phyloP scores from a whole-genome alignment of 108 stramenopile genomes.

The Skeletonema potamos region DNA sequence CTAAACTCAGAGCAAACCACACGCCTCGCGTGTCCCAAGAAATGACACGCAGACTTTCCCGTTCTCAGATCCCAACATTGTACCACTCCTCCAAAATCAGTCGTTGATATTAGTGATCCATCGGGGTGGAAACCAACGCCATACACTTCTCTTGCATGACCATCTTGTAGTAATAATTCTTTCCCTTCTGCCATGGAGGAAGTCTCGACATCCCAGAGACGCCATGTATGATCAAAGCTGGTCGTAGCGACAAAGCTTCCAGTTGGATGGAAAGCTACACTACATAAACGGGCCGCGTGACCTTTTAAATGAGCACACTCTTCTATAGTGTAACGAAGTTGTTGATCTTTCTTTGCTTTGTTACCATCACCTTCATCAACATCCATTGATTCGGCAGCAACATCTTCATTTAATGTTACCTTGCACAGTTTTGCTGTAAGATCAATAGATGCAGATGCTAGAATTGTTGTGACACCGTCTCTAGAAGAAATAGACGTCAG shows the following conservation, averaged over 20 bases:
- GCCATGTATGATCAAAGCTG: constrained; percentile 97
- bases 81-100: constrained; percentile 91
- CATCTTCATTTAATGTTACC: constrained; percentile 39
- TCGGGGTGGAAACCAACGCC: constrained; percentile 95
- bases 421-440: constrained; percentile 81
- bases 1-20: constrained; percentile 82
- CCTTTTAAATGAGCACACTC: constrained; percentile 82
- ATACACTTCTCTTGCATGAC: constrained; percentile 90
- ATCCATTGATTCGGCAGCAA: constrained; percentile 31
- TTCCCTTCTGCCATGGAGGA: constrained; percentile 52
- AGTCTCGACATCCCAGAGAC: constrained; percentile 97
- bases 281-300: constrained; percentile 88
- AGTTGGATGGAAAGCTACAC: constrained; percentile 92
- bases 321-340: constrained; percentile 38
- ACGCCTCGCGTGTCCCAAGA: constrained; percentile 86
- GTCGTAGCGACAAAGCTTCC: constrained; percentile 90
- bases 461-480: constrained; percentile 30
- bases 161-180: constrained; percentile 94
- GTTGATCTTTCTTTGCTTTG: constrained; percentile 6
- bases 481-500: constrained; percentile 25
- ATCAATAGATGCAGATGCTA: constrained; percentile 84
- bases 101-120: constrained; percentile 91
- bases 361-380: constrained; percentile 37
- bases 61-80: constrained; percentile 97
- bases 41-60: constrained; percentile 85